Conservation (phyloP, 2,329 filamentous ascomycete species). For the Elsinoe batatas region DNA sequence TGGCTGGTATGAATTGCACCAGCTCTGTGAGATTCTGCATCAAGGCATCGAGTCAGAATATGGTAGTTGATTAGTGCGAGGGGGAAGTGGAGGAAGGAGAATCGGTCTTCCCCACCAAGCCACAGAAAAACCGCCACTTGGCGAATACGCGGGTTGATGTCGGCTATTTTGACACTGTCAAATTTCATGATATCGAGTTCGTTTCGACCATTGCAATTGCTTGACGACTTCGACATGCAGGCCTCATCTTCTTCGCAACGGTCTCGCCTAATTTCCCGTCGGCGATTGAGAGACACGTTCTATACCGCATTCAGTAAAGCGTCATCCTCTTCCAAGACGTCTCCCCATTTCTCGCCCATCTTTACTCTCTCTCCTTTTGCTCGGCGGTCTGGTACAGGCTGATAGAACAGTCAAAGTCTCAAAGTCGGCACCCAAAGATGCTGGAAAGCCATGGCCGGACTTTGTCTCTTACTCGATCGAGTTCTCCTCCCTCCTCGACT, state of each 20-base stretch:
- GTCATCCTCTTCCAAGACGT: too few relatives aligned
- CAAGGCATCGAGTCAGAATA: neutral
- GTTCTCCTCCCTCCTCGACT: slow-evolving; percentile 44
- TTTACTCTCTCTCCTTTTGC: neutral
- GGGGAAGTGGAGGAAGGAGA: neutral
- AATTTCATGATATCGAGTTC: too few relatives aligned
- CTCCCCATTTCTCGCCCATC: neutral
- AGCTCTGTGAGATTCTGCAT: slow-evolving; percentile 23
- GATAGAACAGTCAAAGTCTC: neutral
- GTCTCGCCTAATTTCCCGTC: too few relatives aligned
- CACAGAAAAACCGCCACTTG: too few relatives aligned
- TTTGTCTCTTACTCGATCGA: slow-evolving; percentile 47
- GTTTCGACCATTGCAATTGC: too few relatives aligned
- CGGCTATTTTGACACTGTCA: too few relatives aligned
- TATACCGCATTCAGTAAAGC: too few relatives aligned
- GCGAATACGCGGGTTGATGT: too few relatives aligned
- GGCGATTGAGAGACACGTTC: too few relatives aligned
- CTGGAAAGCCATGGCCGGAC: slow-evolving; percentile 29
- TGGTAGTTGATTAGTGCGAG: neutral
- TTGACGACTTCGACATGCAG: too few relatives aligned
- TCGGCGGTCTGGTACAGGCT: neutral
- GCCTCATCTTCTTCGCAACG: too few relatives aligned
- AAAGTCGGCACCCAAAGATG: slow-evolving; percentile 16
- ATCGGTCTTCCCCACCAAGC: neutral
- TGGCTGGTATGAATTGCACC: slow-evolving; percentile 16